These are phyloP conservation scores for Mortierella sp. DNA, from an alignment of 371 early-diverging fungal species.

Conservation along the genomic window DNA sequence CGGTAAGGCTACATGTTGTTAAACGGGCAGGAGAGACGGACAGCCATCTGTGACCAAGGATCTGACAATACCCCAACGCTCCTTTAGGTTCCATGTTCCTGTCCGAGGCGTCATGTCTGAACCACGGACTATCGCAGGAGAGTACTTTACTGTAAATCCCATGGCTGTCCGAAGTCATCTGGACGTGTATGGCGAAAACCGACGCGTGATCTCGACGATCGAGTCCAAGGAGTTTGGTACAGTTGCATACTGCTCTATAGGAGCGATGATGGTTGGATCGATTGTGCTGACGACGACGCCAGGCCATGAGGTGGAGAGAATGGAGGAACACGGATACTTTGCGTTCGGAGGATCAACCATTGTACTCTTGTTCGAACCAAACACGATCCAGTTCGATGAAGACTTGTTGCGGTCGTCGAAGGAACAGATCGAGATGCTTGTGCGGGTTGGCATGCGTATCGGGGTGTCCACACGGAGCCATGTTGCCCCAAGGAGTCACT, in stretches of 20 bases:
- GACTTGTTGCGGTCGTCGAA: conserved; percentile 66
- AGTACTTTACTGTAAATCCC: conserved; percentile 88
- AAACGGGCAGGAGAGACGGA: background rate
- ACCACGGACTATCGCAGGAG: conserved; percentile 71
- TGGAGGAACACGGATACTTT: conserved; percentile 89
- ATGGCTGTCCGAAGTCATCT: conserved; percentile 84
- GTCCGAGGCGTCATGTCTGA: conserved; percentile 76
- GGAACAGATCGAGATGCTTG: conserved; percentile 68
- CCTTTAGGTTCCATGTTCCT: conserved; percentile 77
- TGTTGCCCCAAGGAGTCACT: no score
- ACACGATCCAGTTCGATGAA: conserved; percentile 69
- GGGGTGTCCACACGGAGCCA: conserved; percentile 36
- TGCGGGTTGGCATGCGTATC: conserved; percentile 56
- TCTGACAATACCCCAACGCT: no score
- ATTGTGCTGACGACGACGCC: conserved; percentile 72
- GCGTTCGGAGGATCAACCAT: conserved; percentile 86
- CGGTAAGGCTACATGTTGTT: conserved; percentile 53
- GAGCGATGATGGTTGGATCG: conserved; percentile 93
- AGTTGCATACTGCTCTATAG: conserved; percentile 80
- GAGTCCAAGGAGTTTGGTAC: conserved; percentile 77
- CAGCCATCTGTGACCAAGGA: no score
- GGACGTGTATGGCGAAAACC: conserved; percentile 90
- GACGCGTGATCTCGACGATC: conserved; percentile 76
- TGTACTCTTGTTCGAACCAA: conserved; percentile 76
- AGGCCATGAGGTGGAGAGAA: conserved; percentile 64